Conservation (phyloP, 164 flowering plant genomes). For the Berberis vulgaris region DNA sequence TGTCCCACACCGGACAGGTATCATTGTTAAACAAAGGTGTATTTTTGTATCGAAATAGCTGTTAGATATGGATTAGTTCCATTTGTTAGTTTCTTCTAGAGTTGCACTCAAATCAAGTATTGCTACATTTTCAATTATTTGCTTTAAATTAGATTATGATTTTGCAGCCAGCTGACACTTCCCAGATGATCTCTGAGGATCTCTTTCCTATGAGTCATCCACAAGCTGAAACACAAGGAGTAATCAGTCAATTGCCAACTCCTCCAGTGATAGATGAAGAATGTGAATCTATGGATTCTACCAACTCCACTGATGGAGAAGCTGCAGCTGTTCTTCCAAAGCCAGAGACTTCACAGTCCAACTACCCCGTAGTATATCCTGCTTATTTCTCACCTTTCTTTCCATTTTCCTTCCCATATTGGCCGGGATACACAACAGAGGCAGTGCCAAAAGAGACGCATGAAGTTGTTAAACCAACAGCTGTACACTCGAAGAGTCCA, state of each 20-base stretch:
- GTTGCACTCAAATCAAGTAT: neutral
- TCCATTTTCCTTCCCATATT: conserved; percentile 51
- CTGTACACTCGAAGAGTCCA: conserved; percentile 65
- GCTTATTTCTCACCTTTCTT: conserved; percentile 53
- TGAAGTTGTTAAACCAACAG: conserved; percentile 74
- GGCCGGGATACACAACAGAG: conserved; percentile 38
- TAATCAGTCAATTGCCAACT: conserved; percentile 22
- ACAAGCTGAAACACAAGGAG: conserved; percentile 34
- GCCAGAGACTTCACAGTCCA: conserved; percentile 36
- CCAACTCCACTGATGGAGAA: conserved; percentile 56
- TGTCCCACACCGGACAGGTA: no score
- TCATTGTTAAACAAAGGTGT: no score
- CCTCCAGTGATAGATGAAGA: conserved; percentile 58
- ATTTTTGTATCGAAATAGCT: no score
- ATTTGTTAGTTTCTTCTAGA: neutral
- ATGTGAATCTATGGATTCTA: conserved; percentile 78
- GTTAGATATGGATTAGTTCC: neutral
- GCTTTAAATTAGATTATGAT: neutral
- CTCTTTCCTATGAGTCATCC: conserved; percentile 28
- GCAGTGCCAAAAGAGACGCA: conserved; percentile 18
- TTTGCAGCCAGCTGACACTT: conserved; percentile 46
- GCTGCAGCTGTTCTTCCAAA: conserved; percentile 14
- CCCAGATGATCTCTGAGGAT: conserved; percentile 40
- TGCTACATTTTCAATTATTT: neutral
- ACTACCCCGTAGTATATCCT: conserved; percentile 52